Evolutionary conservation across 306 rosid species (phyloP).

Genomic region (Psophocarpus tetragonolobus): DNA sequence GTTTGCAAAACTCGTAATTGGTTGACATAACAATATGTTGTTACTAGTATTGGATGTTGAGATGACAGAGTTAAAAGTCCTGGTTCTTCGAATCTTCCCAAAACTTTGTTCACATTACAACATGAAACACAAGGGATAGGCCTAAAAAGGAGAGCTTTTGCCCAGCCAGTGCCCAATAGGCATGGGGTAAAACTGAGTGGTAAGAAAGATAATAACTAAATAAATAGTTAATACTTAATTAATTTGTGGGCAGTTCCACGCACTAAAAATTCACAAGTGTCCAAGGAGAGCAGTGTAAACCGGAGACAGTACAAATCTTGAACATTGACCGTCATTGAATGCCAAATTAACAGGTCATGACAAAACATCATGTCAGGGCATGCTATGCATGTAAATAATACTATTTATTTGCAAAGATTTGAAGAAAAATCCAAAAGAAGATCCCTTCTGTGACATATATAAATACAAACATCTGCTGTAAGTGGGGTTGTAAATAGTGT

Average conservation of each 20-base stretch:
- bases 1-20: no score
- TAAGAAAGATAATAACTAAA: background rate
- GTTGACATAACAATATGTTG: no score
- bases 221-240: background rate
- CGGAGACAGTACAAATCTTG: constrained; percentile 38
- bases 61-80: constrained; percentile 3
- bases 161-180: background rate
- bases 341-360: constrained; percentile 56
- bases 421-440: background rate
- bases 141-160: constrained; percentile 33
- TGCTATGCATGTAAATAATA: constrained; percentile 41
- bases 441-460: constrained; percentile 39
- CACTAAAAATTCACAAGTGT: constrained; percentile 27
- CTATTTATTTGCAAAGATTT: background rate
- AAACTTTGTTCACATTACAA: constrained; percentile 8
- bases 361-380: constrained; percentile 68
- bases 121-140: constrained; percentile 39
- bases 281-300: constrained; percentile 47
- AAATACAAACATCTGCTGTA: constrained; percentile 43
- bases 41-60: constrained; percentile 23
- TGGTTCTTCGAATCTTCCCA: constrained; percentile 58
- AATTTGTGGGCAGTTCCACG: constrained; percentile 40
- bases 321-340: constrained; percentile 51
- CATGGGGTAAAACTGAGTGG: constrained; percentile 26
- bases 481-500: constrained; percentile 38